Evolutionary conservation across 441 rosid genomes (phyloP), one percentile per base, ranked within the genome.

Genomic region (Jatropha multifida): DNA sequence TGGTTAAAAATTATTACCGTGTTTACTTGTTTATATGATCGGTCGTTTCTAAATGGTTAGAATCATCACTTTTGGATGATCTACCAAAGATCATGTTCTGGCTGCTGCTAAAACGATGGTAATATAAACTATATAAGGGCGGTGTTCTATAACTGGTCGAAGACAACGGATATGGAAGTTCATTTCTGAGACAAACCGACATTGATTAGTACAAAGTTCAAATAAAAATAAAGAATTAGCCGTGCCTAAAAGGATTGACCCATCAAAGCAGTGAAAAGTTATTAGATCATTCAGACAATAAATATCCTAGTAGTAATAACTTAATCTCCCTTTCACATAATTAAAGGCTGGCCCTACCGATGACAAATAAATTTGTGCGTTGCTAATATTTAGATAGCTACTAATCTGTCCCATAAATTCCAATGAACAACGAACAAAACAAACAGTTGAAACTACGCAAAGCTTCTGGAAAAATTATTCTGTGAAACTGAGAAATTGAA

Each of bases 381-480:
- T 5, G 23, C 1, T 17, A 18, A 0, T 18, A 17, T 5, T 55
- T 55, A 10, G 26, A 55, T 55, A 23, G 59, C 59, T 55, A 4
- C 59, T 55, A 12, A 51, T 51, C 55, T 4, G 55, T 51, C 55
- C 18, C 18, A 2, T 12, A 14, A 15, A 51, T 1, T 5, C 55
- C 13, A 51, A 51, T 51, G 14, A 3, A 51, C 55, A 51, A 51
- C 4, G 0, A 23, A 23, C 23, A 23, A 23, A 23, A 23, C 23
- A 23, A 23, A 23, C 23, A 23, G 23, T 23, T 23, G 23, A 23
- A 23, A 23, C 23, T 23, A 23, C 23, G 23, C 23, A 23, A 23
- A 60, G 27, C 18, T 44, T 65, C 23, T 23, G 15, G 38, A 60
- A 41, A 66, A 38, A 68, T 70, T 69, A 70, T 41, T 69, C 79